Base-by-base conservation (phyloP, 1,139 yeast species). In the Candida buenavistaensis region DNA sequence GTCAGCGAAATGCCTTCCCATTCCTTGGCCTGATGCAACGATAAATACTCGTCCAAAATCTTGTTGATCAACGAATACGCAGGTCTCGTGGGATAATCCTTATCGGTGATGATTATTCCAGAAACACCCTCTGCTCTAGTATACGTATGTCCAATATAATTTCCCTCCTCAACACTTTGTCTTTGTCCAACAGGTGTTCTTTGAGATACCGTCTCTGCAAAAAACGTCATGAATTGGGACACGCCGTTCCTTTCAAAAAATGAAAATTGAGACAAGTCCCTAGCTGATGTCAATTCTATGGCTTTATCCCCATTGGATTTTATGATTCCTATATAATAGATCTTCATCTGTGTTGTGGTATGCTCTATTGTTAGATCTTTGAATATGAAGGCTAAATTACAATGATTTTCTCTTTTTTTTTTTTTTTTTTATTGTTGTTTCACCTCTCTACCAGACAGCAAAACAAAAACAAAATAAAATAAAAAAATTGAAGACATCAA, bases 81-180 rank as follows among this genome's bases (percentile, higher is more conserved):
- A n/a, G 97, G 97, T 56, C 98, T 78, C 14, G 87, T 90, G 2
- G 98, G 98, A 61, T 92, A 92, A 50, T 92, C 97, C 59, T 85
- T 85, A 59, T 92, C 99, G 33, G 96, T 80, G 57, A 94, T 86
- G 41, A 92, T 67, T 19, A 92, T 96, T 45, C 96, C 96, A n/a
- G 95, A 85, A 32, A 92, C 57, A 1, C 97, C 97, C 60, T 94
- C 98, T 22, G 84, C 65, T 47, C 97, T 76, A 16, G 90, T 82
- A 58, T 85, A 92, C 1, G 92, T 92, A 59, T 94, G 98, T 6
- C 96, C 97, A 14, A 87, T 75, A 57, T 90, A 90, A 57, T 77
- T 79, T 33, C 94, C 94, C 60, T 92, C 97, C 59, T 92, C 97
- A 35, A 92, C 87, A 55, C 90, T 78, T 63, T 92, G 98, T 62